Percentiles rank a stretch among this genome's conserved stretches.
phyloP scores from a whole-genome alignment of 2,329 filamentous ascomycete species.

The Verticillium zaregamsianum region DNA sequence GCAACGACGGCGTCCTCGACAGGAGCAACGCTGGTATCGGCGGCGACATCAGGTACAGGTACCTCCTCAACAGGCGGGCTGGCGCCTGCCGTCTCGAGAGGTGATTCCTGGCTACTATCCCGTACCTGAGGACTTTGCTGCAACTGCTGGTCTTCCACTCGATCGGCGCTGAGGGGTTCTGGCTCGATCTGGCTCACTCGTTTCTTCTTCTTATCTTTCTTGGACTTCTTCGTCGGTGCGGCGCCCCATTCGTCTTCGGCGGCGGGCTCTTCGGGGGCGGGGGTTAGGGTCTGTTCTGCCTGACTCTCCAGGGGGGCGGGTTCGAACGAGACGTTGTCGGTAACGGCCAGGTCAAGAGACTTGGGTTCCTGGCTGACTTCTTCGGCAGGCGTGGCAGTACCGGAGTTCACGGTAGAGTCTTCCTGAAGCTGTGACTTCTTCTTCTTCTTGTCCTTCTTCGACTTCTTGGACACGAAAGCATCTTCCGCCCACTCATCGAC shows the following conservation, averaged over 20 bases:
- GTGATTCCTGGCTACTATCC: slow-evolving; percentile 3
- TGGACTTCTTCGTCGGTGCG: slow-evolving; percentile 8
- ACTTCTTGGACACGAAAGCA: slow-evolving; percentile 2
- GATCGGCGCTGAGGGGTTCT: neutral
- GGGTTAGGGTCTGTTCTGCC: neutral
- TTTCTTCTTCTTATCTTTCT: slow-evolving; percentile 16
- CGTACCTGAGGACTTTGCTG: slow-evolving; percentile 4
- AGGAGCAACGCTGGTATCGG: neutral
- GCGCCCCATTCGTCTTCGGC: neutral
- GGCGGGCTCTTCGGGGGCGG: neutral
- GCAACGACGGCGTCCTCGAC: neutral
- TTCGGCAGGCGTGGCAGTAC: slow-evolving; percentile 2
- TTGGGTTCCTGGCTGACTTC: neutral
- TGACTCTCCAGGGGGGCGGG: neutral
- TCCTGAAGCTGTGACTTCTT: slow-evolving; percentile 6
- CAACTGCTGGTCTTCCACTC: slow-evolving; percentile 4
- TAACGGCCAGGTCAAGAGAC: neutral
- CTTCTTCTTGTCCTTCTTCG: slow-evolving; percentile 16
- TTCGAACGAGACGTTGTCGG: neutral
- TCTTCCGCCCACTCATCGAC: slow-evolving; percentile 1
- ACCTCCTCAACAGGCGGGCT: neutral
- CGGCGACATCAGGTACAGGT: neutral
- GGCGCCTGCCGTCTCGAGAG: slow-evolving; percentile 1
- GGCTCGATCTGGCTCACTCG: slow-evolving; percentile 3
- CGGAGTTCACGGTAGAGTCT: neutral